These are phyloP conservation scores for Yamagishiella unicocca DNA, from an alignment of 139 green algal genomes.

Conservation along the genomic window DNA sequence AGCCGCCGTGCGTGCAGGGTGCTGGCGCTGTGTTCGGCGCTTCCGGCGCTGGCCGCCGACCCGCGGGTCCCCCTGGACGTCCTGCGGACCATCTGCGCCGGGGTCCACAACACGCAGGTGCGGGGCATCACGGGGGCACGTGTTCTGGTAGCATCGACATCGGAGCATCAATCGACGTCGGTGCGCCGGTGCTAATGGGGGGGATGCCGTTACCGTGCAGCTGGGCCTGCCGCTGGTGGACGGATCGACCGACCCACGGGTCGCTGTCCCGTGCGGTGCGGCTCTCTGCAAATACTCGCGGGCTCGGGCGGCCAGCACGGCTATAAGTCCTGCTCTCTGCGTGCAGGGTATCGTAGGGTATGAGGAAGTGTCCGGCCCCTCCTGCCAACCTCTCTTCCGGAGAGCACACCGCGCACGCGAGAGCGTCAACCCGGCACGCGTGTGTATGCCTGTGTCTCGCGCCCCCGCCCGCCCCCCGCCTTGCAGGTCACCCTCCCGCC, in stretches of 20 bases:
- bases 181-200: too few relatives aligned
- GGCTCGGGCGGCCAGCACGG: too few relatives aligned
- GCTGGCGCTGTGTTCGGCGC: not conserved
- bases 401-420: too few relatives aligned
- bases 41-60: not conserved
- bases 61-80: slow-evolving; percentile 4
- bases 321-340: not conserved
- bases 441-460: not conserved
- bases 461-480: not conserved
- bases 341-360: not conserved
- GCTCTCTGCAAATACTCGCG: too few relatives aligned
- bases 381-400: not conserved
- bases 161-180: too few relatives aligned
- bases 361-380: not conserved
- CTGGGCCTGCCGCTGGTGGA: not conserved
- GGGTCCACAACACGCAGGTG: not conserved
- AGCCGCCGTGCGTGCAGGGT: not conserved
- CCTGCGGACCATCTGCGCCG: slow-evolving; percentile 1
- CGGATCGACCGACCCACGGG: not conserved
- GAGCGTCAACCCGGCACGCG: not conserved
- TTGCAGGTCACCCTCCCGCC: not conserved
- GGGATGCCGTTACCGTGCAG: not conserved
- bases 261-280: not conserved
- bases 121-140: not conserved
- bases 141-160: not conserved